A percentile compares a stretch with the other conserved stretches of the same genome.
Conservation (phyloP, 768 basidiomycete genomes). For the Termitomyces bulborhizus region DNA sequence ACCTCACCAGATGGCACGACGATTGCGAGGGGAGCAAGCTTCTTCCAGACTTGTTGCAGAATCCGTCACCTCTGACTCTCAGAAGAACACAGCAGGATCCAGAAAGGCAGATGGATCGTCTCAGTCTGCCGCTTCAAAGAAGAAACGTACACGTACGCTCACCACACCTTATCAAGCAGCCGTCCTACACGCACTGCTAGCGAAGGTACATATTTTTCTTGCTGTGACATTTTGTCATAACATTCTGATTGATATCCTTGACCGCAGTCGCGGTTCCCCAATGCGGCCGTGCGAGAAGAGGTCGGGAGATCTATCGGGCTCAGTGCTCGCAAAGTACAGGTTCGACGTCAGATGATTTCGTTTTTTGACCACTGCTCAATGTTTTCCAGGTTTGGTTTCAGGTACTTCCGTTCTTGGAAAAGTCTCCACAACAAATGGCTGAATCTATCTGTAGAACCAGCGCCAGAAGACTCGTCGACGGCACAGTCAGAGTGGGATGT, state of each 20-base stretch:
- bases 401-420: constrained; percentile 30
- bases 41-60: constrained; percentile 18
- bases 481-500: constrained; percentile 49
- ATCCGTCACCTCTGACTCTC: constrained; percentile 44
- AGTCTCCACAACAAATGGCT: constrained; percentile 13
- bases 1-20: constrained; percentile 39
- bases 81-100: constrained; percentile 53
- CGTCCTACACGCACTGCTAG: constrained; percentile 81
- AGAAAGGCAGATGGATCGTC: constrained; percentile 43
- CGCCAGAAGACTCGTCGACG: constrained; percentile 83
- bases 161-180: constrained; percentile 87
- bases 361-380: constrained; percentile 6
- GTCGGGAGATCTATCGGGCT: constrained; percentile 84
- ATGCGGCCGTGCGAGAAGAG: constrained; percentile 82
- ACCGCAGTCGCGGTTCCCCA: constrained; percentile 78
- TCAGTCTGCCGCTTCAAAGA: constrained; percentile 49
- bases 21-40: constrained; percentile 27
- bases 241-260: constrained; percentile 8
- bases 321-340: constrained; percentile 88
- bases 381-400: constrained; percentile 80
- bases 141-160: constrained; percentile 76
- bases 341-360: constrained; percentile 27
- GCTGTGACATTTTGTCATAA: neutral
- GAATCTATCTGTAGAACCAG: constrained; percentile 54
- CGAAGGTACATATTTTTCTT: constrained; percentile 50